phyloP scores from a whole-genome alignment of 1,284 basidiomycete genomes.

The Rhodotorula sp. region DNA sequence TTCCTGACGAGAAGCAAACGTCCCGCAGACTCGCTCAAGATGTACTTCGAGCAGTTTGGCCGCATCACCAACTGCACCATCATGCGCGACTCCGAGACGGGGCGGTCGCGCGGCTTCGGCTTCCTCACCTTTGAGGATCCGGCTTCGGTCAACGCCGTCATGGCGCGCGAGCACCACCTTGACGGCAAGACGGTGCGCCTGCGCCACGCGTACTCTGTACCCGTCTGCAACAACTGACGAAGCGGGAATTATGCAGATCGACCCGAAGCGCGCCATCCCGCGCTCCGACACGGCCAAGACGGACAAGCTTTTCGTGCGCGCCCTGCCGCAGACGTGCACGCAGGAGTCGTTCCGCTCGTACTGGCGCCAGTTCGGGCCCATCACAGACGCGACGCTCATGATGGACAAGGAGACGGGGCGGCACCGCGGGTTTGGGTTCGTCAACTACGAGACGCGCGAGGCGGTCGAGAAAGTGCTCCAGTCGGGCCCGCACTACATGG shows the following conservation, averaged over 20 bases:
- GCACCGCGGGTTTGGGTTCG: conserved; percentile 97
- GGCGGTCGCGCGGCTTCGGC: conserved; percentile 88
- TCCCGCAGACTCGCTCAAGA: conserved; percentile 68
- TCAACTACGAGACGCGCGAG: conserved; percentile 84
- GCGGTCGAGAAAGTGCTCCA: conserved; percentile 66
- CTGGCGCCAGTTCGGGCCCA: conserved; percentile 84
- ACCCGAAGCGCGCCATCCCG: conserved; percentile 97
- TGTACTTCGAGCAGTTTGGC: conserved; percentile 87
- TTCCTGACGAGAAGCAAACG: conserved; percentile 29
- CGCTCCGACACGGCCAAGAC: conserved; percentile 82
- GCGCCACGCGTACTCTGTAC: background rate
- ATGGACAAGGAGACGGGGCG: conserved; percentile 93
- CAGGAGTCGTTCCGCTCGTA: conserved; percentile 89
- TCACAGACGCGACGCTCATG: conserved; percentile 98
- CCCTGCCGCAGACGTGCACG: conserved; percentile 85
- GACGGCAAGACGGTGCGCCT: conserved; percentile 85
- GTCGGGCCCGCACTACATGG: conserved; percentile 48
- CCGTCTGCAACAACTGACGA: conserved; percentile 4
- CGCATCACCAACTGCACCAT: conserved; percentile 89
- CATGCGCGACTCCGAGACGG: conserved; percentile 85
- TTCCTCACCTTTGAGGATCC: conserved; percentile 89
- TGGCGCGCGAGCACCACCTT: conserved; percentile 79
- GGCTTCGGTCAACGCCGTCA: conserved; percentile 82
- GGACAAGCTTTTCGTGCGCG: conserved; percentile 82
- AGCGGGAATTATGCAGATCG: conserved; percentile 67